Percentiles rank a stretch among this genome's conserved stretches.
phyloP scores from a whole-genome alignment of 2,329 filamentous ascomycete species.

The Teratosphaeria gauchensis region DNA sequence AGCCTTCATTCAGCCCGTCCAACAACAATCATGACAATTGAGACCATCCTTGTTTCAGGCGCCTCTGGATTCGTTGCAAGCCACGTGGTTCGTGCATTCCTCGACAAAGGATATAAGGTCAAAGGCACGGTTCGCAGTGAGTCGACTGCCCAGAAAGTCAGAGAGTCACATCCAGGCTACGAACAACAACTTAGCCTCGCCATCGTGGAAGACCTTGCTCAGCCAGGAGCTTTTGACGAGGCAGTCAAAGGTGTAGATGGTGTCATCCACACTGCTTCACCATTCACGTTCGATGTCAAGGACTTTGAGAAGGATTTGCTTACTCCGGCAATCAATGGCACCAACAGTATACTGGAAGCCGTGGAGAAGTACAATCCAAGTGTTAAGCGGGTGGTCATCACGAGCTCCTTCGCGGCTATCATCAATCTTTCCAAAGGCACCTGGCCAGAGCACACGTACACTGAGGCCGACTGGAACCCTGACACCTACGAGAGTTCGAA shows the following conservation, averaged over 20 bases:
- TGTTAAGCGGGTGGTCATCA: constrained; percentile 66
- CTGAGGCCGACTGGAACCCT: constrained; percentile 48
- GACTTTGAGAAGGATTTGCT: not conserved
- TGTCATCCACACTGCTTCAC: constrained; percentile 20
- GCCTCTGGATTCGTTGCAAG: constrained; percentile 32
- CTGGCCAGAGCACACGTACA: constrained; percentile 40
- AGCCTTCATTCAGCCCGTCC: not conserved
- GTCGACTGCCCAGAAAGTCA: constrained; percentile 21
- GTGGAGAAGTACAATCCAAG: not conserved
- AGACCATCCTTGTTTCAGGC: constrained; percentile 27
- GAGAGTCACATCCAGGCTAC: not conserved
- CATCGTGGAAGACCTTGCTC: constrained; percentile 25
- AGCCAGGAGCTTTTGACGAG: constrained; percentile 25
- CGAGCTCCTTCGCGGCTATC: constrained; percentile 59
- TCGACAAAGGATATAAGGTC: constrained; percentile 29
- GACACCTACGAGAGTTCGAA: constrained; percentile 42
- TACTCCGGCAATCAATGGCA: not conserved
- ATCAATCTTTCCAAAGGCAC: constrained; percentile 45
- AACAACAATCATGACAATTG: not conserved
- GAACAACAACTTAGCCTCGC: constrained; percentile 21
- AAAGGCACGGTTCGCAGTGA: constrained; percentile 29
- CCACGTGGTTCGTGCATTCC: constrained; percentile 23
- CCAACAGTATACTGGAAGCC: not conserved
- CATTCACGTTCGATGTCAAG: not conserved
- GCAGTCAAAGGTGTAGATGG: constrained; percentile 24